phyloP scores from a whole-genome alignment of 2,329 filamentous ascomycete genomes.

The Fusarium anguioides region DNA sequence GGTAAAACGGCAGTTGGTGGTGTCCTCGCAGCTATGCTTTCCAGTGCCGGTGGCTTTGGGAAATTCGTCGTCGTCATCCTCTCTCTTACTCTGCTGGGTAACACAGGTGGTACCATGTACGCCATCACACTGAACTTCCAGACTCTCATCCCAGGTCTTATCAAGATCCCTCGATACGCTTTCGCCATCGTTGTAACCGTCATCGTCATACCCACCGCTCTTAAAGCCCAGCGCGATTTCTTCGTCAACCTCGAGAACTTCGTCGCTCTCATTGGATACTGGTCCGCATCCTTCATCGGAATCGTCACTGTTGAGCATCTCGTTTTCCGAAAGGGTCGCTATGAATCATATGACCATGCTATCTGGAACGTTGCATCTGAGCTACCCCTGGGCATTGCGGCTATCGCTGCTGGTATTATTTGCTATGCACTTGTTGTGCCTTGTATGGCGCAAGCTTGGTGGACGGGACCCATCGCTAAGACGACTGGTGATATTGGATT shows the following conservation, averaged over 20 bases:
- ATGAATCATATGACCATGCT: constrained; percentile 57
- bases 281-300: constrained; percentile 65
- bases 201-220: constrained; percentile 68
- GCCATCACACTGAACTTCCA: constrained; percentile 73
- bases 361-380: constrained; percentile 59
- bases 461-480: constrained; percentile 68
- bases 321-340: constrained; percentile 59
- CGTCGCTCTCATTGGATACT: constrained; percentile 67
- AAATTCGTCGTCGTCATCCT: constrained; percentile 71
- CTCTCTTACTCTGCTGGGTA: constrained; percentile 67
- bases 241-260: constrained; percentile 69
- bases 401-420: constrained; percentile 58
- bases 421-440: constrained; percentile 66
- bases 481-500: constrained; percentile 74
- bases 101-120: constrained; percentile 70
- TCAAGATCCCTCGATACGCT: constrained; percentile 65
- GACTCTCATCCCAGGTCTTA: constrained; percentile 67
- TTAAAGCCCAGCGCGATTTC: constrained; percentile 66
- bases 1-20: constrained; percentile 65
- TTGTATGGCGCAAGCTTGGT: constrained; percentile 71
- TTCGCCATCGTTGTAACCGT: constrained; percentile 68
- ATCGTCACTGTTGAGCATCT: constrained; percentile 62
- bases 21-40: constrained; percentile 69
- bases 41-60: constrained; percentile 68
- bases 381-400: constrained; percentile 61